Evolutionary conservation across 2,329 filamentous ascomycete species (phyloP).

Genomic region (Colletotrichum tropicicola): DNA sequence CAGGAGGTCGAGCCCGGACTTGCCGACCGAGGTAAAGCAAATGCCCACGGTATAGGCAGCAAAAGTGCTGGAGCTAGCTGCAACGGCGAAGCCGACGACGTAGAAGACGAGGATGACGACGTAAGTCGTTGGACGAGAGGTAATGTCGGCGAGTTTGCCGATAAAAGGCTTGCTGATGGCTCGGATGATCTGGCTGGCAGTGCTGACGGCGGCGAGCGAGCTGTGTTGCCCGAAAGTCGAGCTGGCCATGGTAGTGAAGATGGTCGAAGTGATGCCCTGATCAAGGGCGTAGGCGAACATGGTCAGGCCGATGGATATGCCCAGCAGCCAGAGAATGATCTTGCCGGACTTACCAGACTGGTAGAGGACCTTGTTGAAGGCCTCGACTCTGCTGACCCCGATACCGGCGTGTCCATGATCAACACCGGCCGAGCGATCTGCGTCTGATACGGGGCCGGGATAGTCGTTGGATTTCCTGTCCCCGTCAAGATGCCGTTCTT

Average conservation of each 20-base stretch:
- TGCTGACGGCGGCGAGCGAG: constrained; percentile 42
- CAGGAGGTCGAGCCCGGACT: constrained; percentile 46
- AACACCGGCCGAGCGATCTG: not conserved
- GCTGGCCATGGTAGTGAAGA: constrained; percentile 44
- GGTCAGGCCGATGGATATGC: constrained; percentile 44
- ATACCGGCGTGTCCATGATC: not conserved
- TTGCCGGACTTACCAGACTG: constrained; percentile 45
- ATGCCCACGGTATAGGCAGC: constrained; percentile 45
- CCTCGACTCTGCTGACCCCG: constrained; percentile 46
- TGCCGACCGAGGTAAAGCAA: constrained; percentile 46
- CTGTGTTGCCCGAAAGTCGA: constrained; percentile 45
- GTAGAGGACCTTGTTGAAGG: constrained; percentile 50
- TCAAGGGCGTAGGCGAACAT: constrained; percentile 50
- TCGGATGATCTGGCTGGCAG: constrained; percentile 45
- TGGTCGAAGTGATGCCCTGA: constrained; percentile 43
- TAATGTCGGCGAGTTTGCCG: constrained; percentile 48
- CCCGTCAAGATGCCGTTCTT: not conserved
- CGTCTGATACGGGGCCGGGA: not conserved
- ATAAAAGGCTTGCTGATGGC: constrained; percentile 49
- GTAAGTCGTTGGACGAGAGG: constrained; percentile 48
- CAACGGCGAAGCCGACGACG: constrained; percentile 43
- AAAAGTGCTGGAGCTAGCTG: constrained; percentile 41
- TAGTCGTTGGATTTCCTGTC: not conserved
- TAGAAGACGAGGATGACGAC: constrained; percentile 49
- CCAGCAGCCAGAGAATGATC: constrained; percentile 43